A percentile compares a stretch with the other conserved stretches of the same genome.
Evolutionary conservation across 1,284 basidiomycete species (phyloP).

Genomic region (Heterobasidion occidentale): DNA sequence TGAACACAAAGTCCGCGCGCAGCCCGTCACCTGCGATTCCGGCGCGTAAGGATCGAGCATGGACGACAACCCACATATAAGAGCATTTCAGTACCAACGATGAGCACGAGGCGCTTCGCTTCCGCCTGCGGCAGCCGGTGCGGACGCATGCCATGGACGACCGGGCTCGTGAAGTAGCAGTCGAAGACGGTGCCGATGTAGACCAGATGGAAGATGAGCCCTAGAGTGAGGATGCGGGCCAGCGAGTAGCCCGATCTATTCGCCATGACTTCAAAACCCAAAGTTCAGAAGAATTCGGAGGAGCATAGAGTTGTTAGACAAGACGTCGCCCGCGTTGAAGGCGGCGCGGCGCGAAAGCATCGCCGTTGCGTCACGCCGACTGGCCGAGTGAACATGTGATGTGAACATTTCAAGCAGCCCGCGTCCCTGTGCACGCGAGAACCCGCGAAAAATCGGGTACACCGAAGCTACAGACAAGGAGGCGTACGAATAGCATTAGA

Average conservation of each 20-base stretch:
- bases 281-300: no score
- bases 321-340: no score
- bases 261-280: no score
- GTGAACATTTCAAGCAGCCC: no score
- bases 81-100: conserved; percentile 51
- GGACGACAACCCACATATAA: background rate
- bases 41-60: background rate
- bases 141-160: conserved; percentile 65
- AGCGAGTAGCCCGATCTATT: conserved; percentile 2
- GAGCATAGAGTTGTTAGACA: no score
- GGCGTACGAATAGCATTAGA: no score
- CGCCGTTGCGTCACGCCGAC: no score
- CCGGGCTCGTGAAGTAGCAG: conserved; percentile 83
- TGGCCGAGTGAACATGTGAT: no score
- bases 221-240: conserved; percentile 45
- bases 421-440: no score
- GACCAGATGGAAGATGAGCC: conserved; percentile 68
- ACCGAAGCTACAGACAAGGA: no score
- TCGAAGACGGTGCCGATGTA: conserved; percentile 79
- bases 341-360: no score
- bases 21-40: conserved; percentile 62
- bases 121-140: conserved; percentile 35
- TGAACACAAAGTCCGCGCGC: conserved; percentile 77
- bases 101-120: conserved; percentile 72
- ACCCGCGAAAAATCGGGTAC: no score